Evolutionary conservation across 2,329 filamentous ascomycete genomes (phyloP).

Genomic region (Grosmannia serpens): DNA sequence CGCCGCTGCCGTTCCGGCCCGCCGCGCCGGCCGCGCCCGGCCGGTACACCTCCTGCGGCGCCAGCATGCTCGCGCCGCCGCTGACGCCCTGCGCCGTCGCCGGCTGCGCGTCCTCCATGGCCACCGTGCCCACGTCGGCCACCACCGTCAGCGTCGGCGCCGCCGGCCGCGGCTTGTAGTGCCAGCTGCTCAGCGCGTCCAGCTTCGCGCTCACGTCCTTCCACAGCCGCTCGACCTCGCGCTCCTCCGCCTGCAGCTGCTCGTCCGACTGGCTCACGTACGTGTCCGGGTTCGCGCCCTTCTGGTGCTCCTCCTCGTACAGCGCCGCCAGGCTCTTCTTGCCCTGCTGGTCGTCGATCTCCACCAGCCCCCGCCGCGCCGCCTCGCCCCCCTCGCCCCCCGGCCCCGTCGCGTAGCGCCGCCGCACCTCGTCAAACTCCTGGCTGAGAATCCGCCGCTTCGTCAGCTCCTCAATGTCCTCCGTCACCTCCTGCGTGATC

Average conservation of each 20-base stretch:
- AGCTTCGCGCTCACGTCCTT: constrained; percentile 67
- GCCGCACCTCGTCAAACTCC: constrained; percentile 85
- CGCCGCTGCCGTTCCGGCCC: background rate
- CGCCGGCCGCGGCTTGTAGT: constrained; percentile 84
- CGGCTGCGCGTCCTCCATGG: constrained; percentile 92
- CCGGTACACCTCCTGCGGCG: constrained; percentile 88
- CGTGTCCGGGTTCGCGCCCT: constrained; percentile 61
- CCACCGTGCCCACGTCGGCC: constrained; percentile 78
- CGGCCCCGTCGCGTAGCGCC: constrained; percentile 54
- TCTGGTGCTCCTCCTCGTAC: constrained; percentile 87
- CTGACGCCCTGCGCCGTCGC: constrained; percentile 64
- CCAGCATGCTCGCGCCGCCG: constrained; percentile 62
- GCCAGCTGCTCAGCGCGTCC: constrained; percentile 83
- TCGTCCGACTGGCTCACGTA: constrained; percentile 76
- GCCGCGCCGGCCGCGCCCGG: constrained; percentile 61
- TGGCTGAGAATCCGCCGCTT: constrained; percentile 82
- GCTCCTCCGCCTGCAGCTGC: constrained; percentile 70
- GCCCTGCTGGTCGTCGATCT: constrained; percentile 79
- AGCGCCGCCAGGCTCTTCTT: constrained; percentile 80
- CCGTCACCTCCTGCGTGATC: constrained; percentile 81
- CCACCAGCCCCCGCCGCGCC: constrained; percentile 60
- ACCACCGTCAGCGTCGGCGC: constrained; percentile 77
- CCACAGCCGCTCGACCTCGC: constrained; percentile 75
- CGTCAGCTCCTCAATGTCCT: constrained; percentile 86
- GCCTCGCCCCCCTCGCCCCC: constrained; percentile 39